Evolutionary conservation across 2,329 filamentous ascomycete species (phyloP).

Genomic region (Penicillium fuscoglaucum): DNA sequence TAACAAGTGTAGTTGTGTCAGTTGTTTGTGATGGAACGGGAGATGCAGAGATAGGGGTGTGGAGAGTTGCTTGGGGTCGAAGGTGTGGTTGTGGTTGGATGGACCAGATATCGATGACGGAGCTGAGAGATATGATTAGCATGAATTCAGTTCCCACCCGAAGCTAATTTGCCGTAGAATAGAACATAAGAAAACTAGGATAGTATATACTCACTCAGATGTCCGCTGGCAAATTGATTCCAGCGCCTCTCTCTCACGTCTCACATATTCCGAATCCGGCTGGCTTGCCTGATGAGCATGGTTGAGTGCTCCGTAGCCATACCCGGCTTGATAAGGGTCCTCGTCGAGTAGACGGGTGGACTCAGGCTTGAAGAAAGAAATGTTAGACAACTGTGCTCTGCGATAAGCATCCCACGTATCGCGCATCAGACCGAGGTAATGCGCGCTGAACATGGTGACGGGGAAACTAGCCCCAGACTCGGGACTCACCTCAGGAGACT

Average conservation of each 20-base stretch:
- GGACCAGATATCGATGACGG: slow-evolving; percentile 49
- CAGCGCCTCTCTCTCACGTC: slow-evolving; percentile 47
- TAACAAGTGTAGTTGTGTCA: slow-evolving; percentile 15
- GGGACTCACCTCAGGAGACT: slow-evolving; percentile 37
- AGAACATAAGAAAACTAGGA: neutral
- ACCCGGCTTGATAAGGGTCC: slow-evolving; percentile 46
- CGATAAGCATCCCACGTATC: slow-evolving; percentile 5
- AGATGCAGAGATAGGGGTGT: slow-evolving; percentile 30
- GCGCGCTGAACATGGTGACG: slow-evolving; percentile 12
- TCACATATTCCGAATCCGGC: slow-evolving; percentile 45
- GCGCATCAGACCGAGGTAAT: slow-evolving; percentile 17
- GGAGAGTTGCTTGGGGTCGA: slow-evolving; percentile 40
- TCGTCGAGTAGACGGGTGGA: slow-evolving; percentile 48
- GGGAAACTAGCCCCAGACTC: neutral
- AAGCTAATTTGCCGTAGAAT: neutral
- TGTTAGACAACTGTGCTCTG: slow-evolving; percentile 14
- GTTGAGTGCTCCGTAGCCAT: slow-evolving; percentile 46
- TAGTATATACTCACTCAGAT: slow-evolving; percentile 43
- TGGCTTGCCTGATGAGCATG: slow-evolving; percentile 39
- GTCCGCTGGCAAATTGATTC: slow-evolving; percentile 50
- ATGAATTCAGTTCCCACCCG: neutral
- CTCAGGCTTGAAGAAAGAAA: slow-evolving; percentile 33
- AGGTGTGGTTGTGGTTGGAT: slow-evolving; percentile 45
- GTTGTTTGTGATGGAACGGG: slow-evolving; percentile 17
- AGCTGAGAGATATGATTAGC: slow-evolving; percentile 29